phyloP scores from a whole-genome alignment of 192 early-diverging fungal species.

The Piromyces sp. region DNA sequence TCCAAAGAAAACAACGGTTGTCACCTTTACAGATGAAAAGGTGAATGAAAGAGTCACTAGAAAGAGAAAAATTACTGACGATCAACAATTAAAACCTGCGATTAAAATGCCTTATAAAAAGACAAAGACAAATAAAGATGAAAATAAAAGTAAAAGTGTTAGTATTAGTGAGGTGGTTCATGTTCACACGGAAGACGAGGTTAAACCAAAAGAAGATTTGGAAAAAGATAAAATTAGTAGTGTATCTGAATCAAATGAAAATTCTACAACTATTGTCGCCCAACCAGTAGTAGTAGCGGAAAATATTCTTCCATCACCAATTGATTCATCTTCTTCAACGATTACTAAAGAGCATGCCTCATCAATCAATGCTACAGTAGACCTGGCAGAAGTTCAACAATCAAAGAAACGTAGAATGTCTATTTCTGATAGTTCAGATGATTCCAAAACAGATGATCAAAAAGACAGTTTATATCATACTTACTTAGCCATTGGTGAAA shows the following conservation, averaged over 20 bases:
- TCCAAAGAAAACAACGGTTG: too few species aligned
- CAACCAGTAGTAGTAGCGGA: too few species aligned
- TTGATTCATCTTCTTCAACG: too few species aligned
- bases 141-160: neutral
- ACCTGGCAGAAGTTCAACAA: neutral
- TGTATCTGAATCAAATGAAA: too few species aligned
- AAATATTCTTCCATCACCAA: too few species aligned
- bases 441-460: neutral
- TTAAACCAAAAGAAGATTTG: too few species aligned
- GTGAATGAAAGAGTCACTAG: neutral
- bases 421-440: neutral
- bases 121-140: neutral
- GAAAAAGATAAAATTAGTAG: too few species aligned
- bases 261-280: too few species aligned
- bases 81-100: neutral
- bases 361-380: too few species aligned
- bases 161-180: neutral
- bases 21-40: too few species aligned
- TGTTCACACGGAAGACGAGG: neutral
- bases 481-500: neutral
- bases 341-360: too few species aligned
- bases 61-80: neutral
- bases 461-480: neutral
- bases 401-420: neutral
- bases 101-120: neutral